Percentiles rank a stretch among this genome's conserved stretches.
phyloP scores from a whole-genome alignment of 371 early-diverging fungal species.

The Haplosporangium sp. region DNA sequence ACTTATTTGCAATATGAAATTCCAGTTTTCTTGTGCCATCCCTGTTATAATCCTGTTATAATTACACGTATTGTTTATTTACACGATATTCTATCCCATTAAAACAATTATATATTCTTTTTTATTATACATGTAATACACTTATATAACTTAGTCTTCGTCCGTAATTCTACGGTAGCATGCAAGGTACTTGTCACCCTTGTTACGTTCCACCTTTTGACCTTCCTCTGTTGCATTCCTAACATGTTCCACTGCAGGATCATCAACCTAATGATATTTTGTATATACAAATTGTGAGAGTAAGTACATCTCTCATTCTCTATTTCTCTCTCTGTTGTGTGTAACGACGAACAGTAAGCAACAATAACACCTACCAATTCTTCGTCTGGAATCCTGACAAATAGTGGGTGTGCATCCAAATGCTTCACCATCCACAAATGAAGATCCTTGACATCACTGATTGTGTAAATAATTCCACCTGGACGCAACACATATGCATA shows the following conservation, averaged over 20 bases:
- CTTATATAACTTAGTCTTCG: conserved; percentile 16
- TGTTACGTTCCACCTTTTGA: conserved; percentile 95
- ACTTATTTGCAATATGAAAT: too few relatives aligned
- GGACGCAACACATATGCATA: conserved; percentile 93
- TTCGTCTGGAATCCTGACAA: conserved; percentile 87
- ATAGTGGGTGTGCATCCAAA: conserved; percentile 93
- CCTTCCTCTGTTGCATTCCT: conserved; percentile 96
- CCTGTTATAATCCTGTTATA: too few relatives aligned
- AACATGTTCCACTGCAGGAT: conserved; percentile 89
- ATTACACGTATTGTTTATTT: too few relatives aligned
- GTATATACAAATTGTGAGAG: background rate
- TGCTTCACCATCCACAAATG: conserved; percentile 97
- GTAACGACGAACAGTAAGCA: too few relatives aligned
- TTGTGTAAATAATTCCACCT: conserved; percentile 96
- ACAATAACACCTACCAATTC: conserved; percentile 72
- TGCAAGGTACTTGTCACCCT: conserved; percentile 94
- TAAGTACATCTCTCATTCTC: too few relatives aligned
- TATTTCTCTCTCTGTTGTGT: too few relatives aligned
- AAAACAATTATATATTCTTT: background rate
- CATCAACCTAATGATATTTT: conserved; percentile 66
- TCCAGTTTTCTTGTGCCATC: too few relatives aligned
- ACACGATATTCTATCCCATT: too few relatives aligned
- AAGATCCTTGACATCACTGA: conserved; percentile 95
- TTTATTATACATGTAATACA: background rate
- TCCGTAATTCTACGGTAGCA: conserved; percentile 80